These are phyloP conservation scores for Mycena galericulata DNA, from an alignment of 768 basidiomycete species.

Conservation along the genomic window DNA sequence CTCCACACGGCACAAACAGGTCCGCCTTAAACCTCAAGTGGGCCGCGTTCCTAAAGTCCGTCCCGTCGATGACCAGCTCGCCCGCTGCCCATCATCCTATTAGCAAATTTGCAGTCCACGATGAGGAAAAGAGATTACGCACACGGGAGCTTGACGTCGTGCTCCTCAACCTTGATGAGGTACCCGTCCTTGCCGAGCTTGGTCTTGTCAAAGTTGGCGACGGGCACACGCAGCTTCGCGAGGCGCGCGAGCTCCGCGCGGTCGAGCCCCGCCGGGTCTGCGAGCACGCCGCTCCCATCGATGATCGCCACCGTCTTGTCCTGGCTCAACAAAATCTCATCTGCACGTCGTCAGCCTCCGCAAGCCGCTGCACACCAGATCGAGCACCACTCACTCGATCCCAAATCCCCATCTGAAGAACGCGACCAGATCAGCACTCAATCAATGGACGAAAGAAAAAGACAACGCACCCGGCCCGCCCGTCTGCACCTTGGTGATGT, in stretches of 20 bases:
- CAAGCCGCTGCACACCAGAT: no score
- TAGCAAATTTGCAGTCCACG: background rate
- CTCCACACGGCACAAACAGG: conserved; percentile 97
- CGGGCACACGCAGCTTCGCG: conserved; percentile 86
- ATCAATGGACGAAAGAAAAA: background rate
- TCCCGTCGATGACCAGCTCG: conserved; percentile 93
- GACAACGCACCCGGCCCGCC: conserved; percentile 80
- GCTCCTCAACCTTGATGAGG: conserved; percentile 91
- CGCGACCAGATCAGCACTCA: no score
- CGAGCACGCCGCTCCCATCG: conserved; percentile 95
- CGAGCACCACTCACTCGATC: no score
- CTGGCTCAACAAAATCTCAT: conserved; percentile 94
- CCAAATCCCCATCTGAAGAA: conserved; percentile 92
- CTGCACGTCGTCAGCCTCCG: no score
- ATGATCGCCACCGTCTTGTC: conserved; percentile 97
- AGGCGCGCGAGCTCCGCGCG: conserved; percentile 90
- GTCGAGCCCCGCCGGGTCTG: conserved; percentile 90
- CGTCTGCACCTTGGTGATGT: conserved; percentile 97
- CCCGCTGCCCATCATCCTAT: conserved; percentile 84
- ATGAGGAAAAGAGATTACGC: conserved; percentile 45
- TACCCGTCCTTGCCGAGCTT: conserved; percentile 96
- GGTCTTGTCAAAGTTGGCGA: conserved; percentile 81
- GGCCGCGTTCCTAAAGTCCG: conserved; percentile 96
- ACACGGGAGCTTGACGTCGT: conserved; percentile 94
- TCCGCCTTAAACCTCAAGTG: conserved; percentile 98